Percentiles rank a stretch among this genome's conserved stretches.
phyloP scores from a whole-genome alignment of 1,284 basidiomycete species.

The Gymnopus androsaceus region DNA sequence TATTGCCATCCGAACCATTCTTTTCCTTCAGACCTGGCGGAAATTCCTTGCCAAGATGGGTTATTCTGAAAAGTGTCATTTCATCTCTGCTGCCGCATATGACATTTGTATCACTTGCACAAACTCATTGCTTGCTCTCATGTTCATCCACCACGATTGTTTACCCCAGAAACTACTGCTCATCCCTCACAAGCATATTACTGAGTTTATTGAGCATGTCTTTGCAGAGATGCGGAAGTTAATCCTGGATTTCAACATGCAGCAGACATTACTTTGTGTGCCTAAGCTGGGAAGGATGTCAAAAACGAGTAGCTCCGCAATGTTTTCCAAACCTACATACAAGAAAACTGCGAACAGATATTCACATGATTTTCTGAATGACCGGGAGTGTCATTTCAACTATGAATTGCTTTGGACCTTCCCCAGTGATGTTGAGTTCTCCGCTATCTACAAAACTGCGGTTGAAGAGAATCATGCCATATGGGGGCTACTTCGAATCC shows the following conservation, averaged over 20 bases:
- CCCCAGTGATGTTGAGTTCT: background rate
- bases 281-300: slow-evolving; percentile 1
- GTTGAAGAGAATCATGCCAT: no score
- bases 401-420: background rate
- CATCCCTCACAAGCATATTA: slow-evolving; percentile 9
- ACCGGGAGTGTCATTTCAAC: background rate
- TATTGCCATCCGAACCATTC: slow-evolving; percentile 1
- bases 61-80: background rate
- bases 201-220: slow-evolving; percentile 1
- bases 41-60: slow-evolving; percentile 1
- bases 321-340: background rate
- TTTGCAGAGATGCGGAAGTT: slow-evolving; percentile 7
- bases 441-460: background rate
- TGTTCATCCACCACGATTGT: slow-evolving; percentile 14
- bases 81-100: background rate
- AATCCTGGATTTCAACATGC: slow-evolving; percentile 6
- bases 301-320: background rate
- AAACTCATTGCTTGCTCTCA: background rate
- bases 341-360: background rate
- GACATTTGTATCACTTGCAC: background rate
- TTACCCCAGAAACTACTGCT: background rate
- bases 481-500: no score
- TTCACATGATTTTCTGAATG: background rate
- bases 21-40: slow-evolving; percentile 7
- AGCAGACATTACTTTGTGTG: background rate